Conservation (phyloP, 140 eudicot species). For the Oenanthe javanica region DNA sequence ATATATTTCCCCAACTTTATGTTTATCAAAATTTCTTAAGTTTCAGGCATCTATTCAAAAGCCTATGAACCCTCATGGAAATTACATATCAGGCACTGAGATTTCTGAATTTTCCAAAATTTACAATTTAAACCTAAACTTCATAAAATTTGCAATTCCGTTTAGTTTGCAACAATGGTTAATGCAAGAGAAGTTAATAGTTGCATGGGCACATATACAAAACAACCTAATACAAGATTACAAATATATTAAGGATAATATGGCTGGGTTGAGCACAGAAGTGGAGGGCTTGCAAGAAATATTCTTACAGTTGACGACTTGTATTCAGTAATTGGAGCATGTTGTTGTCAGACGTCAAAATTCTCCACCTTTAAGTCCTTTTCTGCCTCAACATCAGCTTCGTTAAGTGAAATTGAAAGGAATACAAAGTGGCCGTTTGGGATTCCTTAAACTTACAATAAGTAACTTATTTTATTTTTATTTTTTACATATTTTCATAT, state of each 20-base stretch:
- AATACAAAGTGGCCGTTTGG: no score
- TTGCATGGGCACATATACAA: background rate
- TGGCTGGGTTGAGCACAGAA: background rate
- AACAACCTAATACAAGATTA: background rate
- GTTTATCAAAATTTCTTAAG: background rate
- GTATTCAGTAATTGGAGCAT: background rate
- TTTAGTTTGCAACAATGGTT: background rate
- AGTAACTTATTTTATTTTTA: no score
- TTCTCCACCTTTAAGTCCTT: no score
- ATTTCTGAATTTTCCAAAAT: background rate
- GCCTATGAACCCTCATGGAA: background rate
- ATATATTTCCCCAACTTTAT: background rate
- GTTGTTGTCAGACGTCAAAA: no score
- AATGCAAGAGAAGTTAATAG: background rate
- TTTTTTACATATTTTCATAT: no score
- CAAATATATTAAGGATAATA: background rate
- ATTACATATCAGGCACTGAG: background rate
- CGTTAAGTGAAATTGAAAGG: no score
- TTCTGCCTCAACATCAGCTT: no score
- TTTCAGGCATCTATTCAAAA: background rate
- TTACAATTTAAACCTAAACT: background rate
- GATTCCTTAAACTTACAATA: no score
- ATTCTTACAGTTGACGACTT: background rate
- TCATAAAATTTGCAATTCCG: background rate
- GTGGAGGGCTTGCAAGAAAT: no score